Percentiles rank a stretch among this genome's conserved stretches.
Evolutionary conservation across 176 grass and related monocot genomes (phyloP).

Genomic region (Thalia dealbata): DNA sequence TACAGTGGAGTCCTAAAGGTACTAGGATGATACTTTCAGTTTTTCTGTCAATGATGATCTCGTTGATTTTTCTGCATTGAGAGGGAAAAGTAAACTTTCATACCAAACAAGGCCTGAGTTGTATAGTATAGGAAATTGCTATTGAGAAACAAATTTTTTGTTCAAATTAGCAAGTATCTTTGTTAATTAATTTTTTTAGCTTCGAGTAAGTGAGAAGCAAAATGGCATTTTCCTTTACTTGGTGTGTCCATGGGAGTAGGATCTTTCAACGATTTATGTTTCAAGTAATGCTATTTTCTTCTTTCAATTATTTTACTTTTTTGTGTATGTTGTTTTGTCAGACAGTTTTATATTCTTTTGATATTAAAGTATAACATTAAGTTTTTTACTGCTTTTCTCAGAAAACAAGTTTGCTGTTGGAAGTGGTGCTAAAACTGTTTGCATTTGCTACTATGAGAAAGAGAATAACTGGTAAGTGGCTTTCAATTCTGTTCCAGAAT

Average conservation of each 20-base stretch:
- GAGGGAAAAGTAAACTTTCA: no score
- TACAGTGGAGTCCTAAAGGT: slow-evolving; percentile 96
- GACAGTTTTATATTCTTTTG: background rate
- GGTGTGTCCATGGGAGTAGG: no score
- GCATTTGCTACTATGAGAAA: slow-evolving; percentile 93
- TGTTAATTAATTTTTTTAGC: no score
- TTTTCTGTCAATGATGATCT: no score
- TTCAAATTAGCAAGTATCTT: no score
- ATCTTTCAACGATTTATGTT: background rate
- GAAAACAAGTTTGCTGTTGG: slow-evolving; percentile 99
- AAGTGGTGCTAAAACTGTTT: slow-evolving; percentile 96
- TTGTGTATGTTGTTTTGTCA: background rate
- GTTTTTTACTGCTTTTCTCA: slow-evolving; percentile 24
- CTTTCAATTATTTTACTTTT: background rate
- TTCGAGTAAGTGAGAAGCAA: no score
- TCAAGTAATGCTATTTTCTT: background rate
- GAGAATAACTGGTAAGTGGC: slow-evolving; percentile 85
- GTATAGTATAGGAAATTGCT: no score
- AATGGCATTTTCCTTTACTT: no score
- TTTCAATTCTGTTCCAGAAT: background rate
- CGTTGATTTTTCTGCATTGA: no score
- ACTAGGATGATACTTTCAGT: background rate
- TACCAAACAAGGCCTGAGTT: no score
- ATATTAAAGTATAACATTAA: background rate
- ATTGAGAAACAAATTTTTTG: no score